These are phyloP conservation scores for Barbarea vulgaris DNA, from an alignment of 345 rosid species.

Conservation along the genomic window DNA sequence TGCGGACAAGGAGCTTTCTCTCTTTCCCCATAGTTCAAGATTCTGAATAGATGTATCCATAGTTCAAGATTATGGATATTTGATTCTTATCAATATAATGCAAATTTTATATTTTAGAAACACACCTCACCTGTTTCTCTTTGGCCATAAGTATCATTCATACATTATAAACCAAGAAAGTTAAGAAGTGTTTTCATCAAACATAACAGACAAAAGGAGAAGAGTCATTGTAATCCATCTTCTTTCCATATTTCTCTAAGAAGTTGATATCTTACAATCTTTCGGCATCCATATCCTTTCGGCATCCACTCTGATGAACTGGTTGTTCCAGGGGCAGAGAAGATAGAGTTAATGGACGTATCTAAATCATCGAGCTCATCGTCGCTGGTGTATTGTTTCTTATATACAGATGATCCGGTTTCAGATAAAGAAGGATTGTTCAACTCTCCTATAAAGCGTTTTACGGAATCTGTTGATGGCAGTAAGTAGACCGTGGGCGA, in stretches of 20 bases:
- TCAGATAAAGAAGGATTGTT: constrained; percentile 50
- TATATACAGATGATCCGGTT: constrained; percentile 58
- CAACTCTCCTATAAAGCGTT: constrained; percentile 57
- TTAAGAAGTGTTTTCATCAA: neutral
- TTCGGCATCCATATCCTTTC: constrained; percentile 50
- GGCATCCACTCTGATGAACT: constrained; percentile 54
- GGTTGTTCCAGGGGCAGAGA: constrained; percentile 47
- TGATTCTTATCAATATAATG: neutral
- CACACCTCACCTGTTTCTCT: neutral
- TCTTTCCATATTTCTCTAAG: constrained; percentile 75
- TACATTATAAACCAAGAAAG: constrained; percentile 10
- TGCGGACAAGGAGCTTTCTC: too few relatives aligned
- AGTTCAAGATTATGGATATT: neutral
- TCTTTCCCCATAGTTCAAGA: neutral
- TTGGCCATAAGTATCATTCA: constrained; percentile 2
- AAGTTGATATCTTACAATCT: constrained; percentile 67
- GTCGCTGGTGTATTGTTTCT: constrained; percentile 77
- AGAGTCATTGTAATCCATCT: constrained; percentile 41
- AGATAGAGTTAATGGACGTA: constrained; percentile 62
- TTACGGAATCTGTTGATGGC: constrained; percentile 58
- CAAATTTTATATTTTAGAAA: neutral
- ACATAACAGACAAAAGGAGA: neutral
- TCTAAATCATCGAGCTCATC: constrained; percentile 90
- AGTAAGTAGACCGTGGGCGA: constrained; percentile 59
- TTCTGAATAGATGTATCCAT: too few relatives aligned